phyloP scores from a whole-genome alignment of 2,329 filamentous ascomycete genomes.

The Fusarium nygamai region DNA sequence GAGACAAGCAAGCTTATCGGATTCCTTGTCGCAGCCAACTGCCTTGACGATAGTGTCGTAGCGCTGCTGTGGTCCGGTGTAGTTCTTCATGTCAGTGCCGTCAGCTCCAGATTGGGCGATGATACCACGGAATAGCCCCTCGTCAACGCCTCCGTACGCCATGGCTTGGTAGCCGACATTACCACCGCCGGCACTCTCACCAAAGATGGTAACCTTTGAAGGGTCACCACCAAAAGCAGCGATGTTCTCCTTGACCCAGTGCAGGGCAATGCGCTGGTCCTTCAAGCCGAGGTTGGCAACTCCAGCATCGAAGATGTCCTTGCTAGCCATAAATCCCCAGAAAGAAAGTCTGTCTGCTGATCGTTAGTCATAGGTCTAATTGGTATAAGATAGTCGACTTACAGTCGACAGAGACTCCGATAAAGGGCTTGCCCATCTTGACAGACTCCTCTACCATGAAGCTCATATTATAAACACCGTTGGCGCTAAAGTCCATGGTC shows the following conservation, averaged over 20 bases:
- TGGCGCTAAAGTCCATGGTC: slow-evolving; percentile 52
- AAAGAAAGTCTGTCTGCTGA: slow-evolving; percentile 33
- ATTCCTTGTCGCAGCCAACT: slow-evolving; percentile 35
- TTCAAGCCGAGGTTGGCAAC: slow-evolving; percentile 59
- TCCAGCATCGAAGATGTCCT: slow-evolving; percentile 49
- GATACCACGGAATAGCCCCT: slow-evolving; percentile 63
- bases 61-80: slow-evolving; percentile 19
- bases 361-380: fast-evolving
- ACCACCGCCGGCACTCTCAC: slow-evolving; percentile 58
- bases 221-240: slow-evolving; percentile 57
- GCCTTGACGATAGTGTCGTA: slow-evolving; percentile 36
- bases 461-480: slow-evolving; percentile 68
- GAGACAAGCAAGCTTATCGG: slow-evolving; percentile 45
- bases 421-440: slow-evolving; percentile 36
- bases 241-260: slow-evolving; percentile 60
- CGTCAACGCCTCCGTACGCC: slow-evolving; percentile 62
- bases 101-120: slow-evolving; percentile 60
- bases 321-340: slow-evolving; percentile 59
- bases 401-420: slow-evolving; percentile 38
- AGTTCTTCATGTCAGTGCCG: slow-evolving; percentile 38
- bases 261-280: slow-evolving; percentile 60
- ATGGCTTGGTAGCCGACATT: slow-evolving; percentile 60
- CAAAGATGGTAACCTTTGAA: slow-evolving; percentile 57
- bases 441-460: slow-evolving; percentile 61
- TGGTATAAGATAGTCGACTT: fast-evolving